Evolutionary conservation across 306 rosid species (phyloP).

Genomic region (Echinosophora koreensis): DNA sequence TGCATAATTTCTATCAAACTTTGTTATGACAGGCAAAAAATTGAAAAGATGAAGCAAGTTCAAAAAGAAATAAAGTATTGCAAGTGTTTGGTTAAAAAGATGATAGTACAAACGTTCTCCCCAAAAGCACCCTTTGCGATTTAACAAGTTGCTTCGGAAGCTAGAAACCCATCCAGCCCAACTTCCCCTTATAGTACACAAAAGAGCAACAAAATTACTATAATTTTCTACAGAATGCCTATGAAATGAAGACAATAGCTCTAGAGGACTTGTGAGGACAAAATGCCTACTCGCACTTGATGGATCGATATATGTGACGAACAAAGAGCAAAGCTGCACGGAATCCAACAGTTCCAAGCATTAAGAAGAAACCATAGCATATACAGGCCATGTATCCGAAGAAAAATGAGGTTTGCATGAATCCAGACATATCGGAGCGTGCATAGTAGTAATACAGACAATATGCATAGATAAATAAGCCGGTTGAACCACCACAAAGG

Average conservation of each 20-base stretch:
- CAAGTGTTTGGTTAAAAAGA: conserved; percentile 53
- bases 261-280: conserved; percentile 41
- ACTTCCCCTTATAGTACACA: conserved; percentile 57
- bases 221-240: conserved; percentile 63
- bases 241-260: conserved; percentile 49
- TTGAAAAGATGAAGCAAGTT: conserved; percentile 12
- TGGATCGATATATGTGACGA: conserved; percentile 60
- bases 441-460: conserved; percentile 63
- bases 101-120: conserved; percentile 65
- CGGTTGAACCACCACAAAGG: conserved; percentile 63
- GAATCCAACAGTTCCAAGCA: conserved; percentile 60
- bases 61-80: conserved; percentile 49
- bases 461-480: conserved; percentile 60
- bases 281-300: conserved; percentile 64
- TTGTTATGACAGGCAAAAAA: conserved; percentile 16
- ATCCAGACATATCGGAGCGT: conserved; percentile 63
- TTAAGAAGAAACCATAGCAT: conserved; percentile 63
- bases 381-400: conserved; percentile 65
- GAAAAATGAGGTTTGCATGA: conserved; percentile 65
- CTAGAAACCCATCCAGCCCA: conserved; percentile 54
- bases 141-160: conserved; percentile 59
- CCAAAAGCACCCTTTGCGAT: conserved; percentile 54
- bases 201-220: conserved; percentile 69
- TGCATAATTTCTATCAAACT: neutral
- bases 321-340: conserved; percentile 57